phyloP scores from a whole-genome alignment of 2,329 filamentous ascomycete species.

The Alternaria infectoria region DNA sequence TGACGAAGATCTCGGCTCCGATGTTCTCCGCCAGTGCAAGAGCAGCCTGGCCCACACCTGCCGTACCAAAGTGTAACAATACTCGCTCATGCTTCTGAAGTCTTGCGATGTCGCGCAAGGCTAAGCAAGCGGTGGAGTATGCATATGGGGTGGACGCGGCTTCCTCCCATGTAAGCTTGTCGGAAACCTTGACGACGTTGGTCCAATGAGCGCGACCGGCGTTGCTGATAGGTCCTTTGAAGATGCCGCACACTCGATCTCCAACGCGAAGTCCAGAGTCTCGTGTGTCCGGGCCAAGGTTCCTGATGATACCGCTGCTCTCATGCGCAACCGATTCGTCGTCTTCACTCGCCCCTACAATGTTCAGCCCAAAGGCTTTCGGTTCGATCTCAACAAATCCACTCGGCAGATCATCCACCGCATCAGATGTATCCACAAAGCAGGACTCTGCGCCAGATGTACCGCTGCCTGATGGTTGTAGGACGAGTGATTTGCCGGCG shows the following conservation, averaged over 20 bases:
- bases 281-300: not conserved
- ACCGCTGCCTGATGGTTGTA: not conserved
- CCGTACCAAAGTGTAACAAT: not conserved
- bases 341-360: not conserved
- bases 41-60: not conserved
- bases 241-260: slow-evolving; percentile 3
- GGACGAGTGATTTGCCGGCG: not conserved
- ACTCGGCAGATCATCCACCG: not conserved
- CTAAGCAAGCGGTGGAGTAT: not conserved
- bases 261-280: not conserved
- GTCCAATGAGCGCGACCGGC: not conserved
- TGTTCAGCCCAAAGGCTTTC: not conserved
- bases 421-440: not conserved
- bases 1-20: not conserved
- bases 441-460: not conserved
- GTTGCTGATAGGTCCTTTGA: not conserved
- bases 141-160: not conserved
- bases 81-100: not conserved
- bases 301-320: not conserved
- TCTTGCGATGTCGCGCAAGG: not conserved
- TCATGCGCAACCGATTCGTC: not conserved
- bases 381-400: not conserved
- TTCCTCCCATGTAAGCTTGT: not conserved
- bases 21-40: not conserved
- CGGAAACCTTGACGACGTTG: not conserved